Base-by-base conservation (phyloP, 495 filamentous ascomycete species). In the Cairneyella variabilis region DNA sequence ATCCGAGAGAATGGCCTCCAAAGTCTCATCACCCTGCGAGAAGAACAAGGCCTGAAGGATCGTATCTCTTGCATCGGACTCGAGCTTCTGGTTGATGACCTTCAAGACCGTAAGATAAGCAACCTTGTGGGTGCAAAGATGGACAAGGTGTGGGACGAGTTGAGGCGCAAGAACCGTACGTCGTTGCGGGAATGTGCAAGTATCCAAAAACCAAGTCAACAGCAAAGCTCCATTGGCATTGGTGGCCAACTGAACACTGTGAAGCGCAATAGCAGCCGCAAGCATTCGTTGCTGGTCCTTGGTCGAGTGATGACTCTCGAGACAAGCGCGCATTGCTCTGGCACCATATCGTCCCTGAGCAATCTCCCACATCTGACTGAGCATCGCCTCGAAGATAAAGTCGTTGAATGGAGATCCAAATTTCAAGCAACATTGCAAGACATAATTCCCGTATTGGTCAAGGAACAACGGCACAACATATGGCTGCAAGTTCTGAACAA, bases 381-480 rank as follows among this genome's bases (percentile, higher is more conserved):
- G 75, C 93, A 98, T 97, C 10, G 86, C 87, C 71, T 97, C 95
- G 59, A 97, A 98, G 62, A 98, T 95, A 66, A 96, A 98, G 64
- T 95, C 84, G 62, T 96, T 97, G 72, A 80, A 90, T 3, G 92
- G 91, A 23, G 80, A 67, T 21, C 86, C 88, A 64, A 97, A 98
- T 51, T 92, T 88, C 27, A 98, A 76, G 65, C 91, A 97, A 61
- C 92, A 91, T 70, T 98, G 93, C 53, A 98, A 75, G 32, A 98
- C 93, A 61, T 98, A 98, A 71, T 98, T 98, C 56, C 93, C 93
- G 61, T 95, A 98, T 64, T 98, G 93, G 63, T 98, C 93, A 12
- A 97, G 78, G 77, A 98, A 97, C 18, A 96, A 73, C 2, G 91
- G 86, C 21, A 97, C 80, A 4, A 86, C 88, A 70, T 95, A 96